Conservation (phyloP, 371 early-diverging fungal genomes). For the Syncephalastrum racemosum region DNA sequence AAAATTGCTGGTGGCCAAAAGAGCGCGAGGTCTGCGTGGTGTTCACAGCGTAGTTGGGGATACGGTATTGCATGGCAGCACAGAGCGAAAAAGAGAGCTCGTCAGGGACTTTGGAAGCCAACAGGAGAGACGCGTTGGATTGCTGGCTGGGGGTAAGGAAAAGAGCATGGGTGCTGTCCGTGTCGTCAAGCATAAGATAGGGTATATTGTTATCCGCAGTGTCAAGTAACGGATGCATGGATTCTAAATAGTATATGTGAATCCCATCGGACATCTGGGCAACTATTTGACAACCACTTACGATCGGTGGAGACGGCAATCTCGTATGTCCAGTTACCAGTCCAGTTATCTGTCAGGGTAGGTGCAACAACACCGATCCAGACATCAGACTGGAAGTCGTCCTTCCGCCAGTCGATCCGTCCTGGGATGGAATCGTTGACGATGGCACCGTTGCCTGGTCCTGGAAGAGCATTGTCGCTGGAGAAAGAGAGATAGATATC, state of each 20-base stretch:
- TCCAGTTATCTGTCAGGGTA: constrained; percentile 30
- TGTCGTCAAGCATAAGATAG: constrained; percentile 53
- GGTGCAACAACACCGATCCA: constrained; percentile 51
- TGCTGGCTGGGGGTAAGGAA: constrained; percentile 39
- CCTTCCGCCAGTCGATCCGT: constrained; percentile 35
- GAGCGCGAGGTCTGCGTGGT: constrained; percentile 33
- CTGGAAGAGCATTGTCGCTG: constrained; percentile 41
- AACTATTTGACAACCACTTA: constrained; percentile 15
- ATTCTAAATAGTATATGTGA: constrained; percentile 16
- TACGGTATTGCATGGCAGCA: constrained; percentile 38
- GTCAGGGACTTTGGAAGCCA: constrained; percentile 30
- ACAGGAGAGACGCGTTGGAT: constrained; percentile 33
- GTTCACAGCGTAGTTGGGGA: constrained; percentile 34
- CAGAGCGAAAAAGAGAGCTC: constrained; percentile 50
- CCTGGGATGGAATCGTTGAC: constrained; percentile 29
- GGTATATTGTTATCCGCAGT: constrained; percentile 19
- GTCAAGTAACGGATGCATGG: constrained; percentile 27
- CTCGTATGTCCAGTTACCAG: constrained; percentile 57
- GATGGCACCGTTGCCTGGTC: constrained; percentile 37
- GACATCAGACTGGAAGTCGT: constrained; percentile 15
- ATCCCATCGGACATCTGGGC: neutral
- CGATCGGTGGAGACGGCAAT: constrained; percentile 54
- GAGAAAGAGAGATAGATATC: constrained; percentile 46
- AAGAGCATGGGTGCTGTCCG: constrained; percentile 52
- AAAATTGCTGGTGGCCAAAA: constrained; percentile 31